A percentile compares a stretch with the other conserved stretches of the same genome.
Conservation (phyloP, 306 rosid species). For the Cucurbita argyrosperma region DNA sequence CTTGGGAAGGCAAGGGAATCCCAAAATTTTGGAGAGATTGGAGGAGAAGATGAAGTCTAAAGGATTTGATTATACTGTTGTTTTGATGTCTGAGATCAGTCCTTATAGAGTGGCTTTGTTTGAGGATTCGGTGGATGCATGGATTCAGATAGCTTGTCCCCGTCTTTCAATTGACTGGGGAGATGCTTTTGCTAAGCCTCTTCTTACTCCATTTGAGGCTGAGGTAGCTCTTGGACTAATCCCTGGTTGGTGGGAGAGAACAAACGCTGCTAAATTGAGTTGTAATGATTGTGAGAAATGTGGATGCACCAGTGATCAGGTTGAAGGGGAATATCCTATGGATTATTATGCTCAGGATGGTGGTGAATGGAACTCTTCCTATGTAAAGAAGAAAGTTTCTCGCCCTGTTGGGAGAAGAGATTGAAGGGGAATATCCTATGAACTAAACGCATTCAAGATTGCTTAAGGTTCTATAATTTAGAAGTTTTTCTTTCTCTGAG, state of each 20-base stretch:
- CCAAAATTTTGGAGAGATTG: conserved; percentile 63
- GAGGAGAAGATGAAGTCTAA: conserved; percentile 58
- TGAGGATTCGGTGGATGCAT: conserved; percentile 77
- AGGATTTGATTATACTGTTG: conserved; percentile 45
- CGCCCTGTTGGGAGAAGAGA: conserved; percentile 36
- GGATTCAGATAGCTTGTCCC: conserved; percentile 96
- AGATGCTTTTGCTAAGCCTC: conserved; percentile 73
- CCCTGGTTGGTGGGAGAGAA: conserved; percentile 91
- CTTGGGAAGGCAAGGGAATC: conserved; percentile 92
- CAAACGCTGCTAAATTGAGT: conserved; percentile 9
- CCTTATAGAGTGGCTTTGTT: conserved; percentile 53
- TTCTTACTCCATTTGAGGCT: conserved; percentile 76
- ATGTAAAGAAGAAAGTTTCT: conserved; percentile 33
- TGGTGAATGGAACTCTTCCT: conserved; percentile 88
- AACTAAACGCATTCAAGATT: neutral
- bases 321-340: conserved; percentile 66
- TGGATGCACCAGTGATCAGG: conserved; percentile 1
- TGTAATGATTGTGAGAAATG: conserved; percentile 23
- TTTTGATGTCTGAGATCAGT: conserved; percentile 82
- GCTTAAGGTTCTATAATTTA: neutral
- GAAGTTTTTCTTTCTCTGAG: neutral
- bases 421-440: too few relatives aligned
- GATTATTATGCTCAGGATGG: conserved; percentile 91
- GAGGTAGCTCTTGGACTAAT: conserved; percentile 71
- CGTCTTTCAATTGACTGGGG: conserved; percentile 94